Base-by-base conservation (phyloP, 306 rosid species). In the Trifolium subterraneum region DNA sequence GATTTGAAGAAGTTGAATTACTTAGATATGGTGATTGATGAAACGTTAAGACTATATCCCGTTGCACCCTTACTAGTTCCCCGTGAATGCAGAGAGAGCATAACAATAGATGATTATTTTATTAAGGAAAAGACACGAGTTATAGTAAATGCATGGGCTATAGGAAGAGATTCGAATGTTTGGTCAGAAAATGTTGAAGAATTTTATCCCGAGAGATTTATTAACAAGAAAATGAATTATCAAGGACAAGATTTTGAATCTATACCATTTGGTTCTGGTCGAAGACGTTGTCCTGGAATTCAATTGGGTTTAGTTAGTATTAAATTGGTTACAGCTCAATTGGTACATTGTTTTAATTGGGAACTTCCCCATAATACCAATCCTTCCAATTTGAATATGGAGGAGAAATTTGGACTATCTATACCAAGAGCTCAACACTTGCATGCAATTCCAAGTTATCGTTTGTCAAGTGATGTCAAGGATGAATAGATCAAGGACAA, bases 341-440 rank as follows among this genome's bases (percentile, higher is more conserved):
- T 58, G 38, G 64, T 58, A 19, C 64, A 58, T 58, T 58, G 38
- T 8, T 58, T 25, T 58, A 13, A 58, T 58, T 58, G 64, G 38
- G 0, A 58, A 58, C 64, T 58, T 58, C 64, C 64, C 3, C 0
- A 13, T 25, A 58, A 58, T 58, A 58, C 6, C 2, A 25, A 0
- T 14, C 64, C 64, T 25, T 58, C 18, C 0, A 2, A 58, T 27
- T 25, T 58, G 10, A 58, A 13, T 1, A 58, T 58, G 64, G 64
- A 58, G 5, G 64, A 58, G 18, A 13, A 58, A 58, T 58, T 58
- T 58, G 38, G 64, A 13, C 18, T 58, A 11, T 6, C 5, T 25
- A 13, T 25, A 3, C 38, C 38, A 25, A 58, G 64, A n/a, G 44
- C 67, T 61, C 67, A 61, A 33, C 44, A 61, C 0, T 61, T 61